Evolutionary conservation across 768 basidiomycete genomes (phyloP).

Genomic region (Auriscalpium microsporum): DNA sequence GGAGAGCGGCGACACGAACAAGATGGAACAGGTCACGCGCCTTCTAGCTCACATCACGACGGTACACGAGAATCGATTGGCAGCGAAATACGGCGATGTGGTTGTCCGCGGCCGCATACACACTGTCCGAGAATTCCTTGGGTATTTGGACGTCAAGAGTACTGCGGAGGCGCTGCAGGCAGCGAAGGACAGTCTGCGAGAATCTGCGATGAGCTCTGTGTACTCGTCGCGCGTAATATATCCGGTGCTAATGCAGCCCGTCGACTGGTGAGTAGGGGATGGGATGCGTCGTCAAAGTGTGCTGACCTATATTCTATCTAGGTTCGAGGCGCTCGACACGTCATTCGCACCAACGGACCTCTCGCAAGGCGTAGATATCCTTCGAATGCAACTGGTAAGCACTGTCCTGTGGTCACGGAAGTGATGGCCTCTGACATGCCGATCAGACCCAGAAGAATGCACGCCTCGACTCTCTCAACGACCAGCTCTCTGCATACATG

Average conservation of each 20-base stretch:
- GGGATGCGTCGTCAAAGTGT: neutral
- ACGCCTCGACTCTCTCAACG: constrained; percentile 20
- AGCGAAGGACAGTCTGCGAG: constrained; percentile 22
- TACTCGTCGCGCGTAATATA: constrained; percentile 21
- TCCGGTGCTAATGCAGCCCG: constrained; percentile 21
- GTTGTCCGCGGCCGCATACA: constrained; percentile 24
- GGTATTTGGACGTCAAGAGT: constrained; percentile 11
- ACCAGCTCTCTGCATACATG: constrained; percentile 15
- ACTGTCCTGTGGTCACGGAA: neutral
- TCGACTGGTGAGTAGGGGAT: constrained; percentile 16
- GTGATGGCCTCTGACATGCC: neutral
- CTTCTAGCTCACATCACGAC: constrained; percentile 20
- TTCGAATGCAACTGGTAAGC: constrained; percentile 17
- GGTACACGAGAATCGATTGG: constrained; percentile 20
- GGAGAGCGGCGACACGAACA: constrained; percentile 1
- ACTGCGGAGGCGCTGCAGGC: constrained; percentile 7
- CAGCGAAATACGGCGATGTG: constrained; percentile 21
- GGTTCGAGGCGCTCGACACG: constrained; percentile 20
- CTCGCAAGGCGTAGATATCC: constrained; percentile 18
- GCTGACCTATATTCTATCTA: neutral
- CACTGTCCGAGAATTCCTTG: constrained; percentile 20
- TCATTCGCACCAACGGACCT: constrained; percentile 23
- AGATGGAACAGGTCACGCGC: constrained; percentile 18
- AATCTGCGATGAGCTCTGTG: constrained; percentile 21
- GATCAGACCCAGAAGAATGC: constrained; percentile 10